These are phyloP conservation scores for Trebouxia sp. DNA, from an alignment of 139 green algal species.

Conservation along the genomic window DNA sequence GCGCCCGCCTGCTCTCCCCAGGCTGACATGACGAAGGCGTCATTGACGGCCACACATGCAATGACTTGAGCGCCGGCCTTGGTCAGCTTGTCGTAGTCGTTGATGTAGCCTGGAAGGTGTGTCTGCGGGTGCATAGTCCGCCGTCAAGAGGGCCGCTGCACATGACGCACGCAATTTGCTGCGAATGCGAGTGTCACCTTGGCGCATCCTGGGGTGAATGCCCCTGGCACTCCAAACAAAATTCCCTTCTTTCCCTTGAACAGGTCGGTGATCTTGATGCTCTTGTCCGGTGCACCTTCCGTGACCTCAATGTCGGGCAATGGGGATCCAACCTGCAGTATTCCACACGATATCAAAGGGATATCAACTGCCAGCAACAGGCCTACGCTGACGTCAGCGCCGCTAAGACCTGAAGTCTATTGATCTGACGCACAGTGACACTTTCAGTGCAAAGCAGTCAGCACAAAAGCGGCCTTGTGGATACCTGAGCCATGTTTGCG, in stretches of 20 bases:
- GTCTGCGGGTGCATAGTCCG: slow-evolving; percentile 32
- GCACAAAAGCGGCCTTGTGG: too few species aligned
- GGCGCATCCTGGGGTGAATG: slow-evolving; percentile 56
- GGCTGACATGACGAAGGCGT: slow-evolving; percentile 76
- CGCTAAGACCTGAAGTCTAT: too few species aligned
- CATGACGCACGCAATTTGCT: neutral
- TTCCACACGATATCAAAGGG: too few species aligned
- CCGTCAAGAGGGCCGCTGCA: neutral
- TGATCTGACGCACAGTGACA: too few species aligned
- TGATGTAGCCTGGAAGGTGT: slow-evolving; percentile 63
- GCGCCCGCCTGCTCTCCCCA: slow-evolving; percentile 66
- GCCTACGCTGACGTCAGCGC: too few species aligned
- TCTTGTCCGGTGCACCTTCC: slow-evolving; percentile 41
- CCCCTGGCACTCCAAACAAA: slow-evolving; percentile 68
- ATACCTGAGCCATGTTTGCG: slow-evolving; percentile 3
- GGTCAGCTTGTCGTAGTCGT: slow-evolving; percentile 50
- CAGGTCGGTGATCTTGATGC: slow-evolving; percentile 50
- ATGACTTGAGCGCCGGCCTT: slow-evolving; percentile 56
- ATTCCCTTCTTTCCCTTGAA: slow-evolving; percentile 80
- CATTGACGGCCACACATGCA: slow-evolving; percentile 77
- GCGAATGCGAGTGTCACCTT: slow-evolving; percentile 35
- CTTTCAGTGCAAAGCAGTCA: too few species aligned
- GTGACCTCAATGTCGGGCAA: slow-evolving; percentile 56
- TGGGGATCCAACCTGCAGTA: slow-evolving; percentile 48
- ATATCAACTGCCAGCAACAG: neutral